These are phyloP conservation scores for Musa balbisiana DNA, from an alignment of 202 grass and related monocot species.

Conservation along the genomic window DNA sequence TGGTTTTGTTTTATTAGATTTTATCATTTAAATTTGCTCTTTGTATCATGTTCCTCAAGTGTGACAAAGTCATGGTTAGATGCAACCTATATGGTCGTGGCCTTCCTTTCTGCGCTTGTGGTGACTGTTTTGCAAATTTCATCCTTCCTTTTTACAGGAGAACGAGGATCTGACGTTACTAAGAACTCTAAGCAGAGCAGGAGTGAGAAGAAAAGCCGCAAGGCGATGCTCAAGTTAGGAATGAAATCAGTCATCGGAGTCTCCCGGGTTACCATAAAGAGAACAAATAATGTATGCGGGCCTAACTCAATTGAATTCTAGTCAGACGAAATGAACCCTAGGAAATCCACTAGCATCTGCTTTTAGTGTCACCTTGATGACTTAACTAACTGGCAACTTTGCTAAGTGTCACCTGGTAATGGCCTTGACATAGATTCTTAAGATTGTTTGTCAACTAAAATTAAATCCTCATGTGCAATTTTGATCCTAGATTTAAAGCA, in stretches of 20 bases:
- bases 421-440: not conserved
- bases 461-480: too few species aligned
- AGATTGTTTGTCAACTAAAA: not conserved
- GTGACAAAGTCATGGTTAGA: not conserved
- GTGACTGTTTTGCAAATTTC: not conserved
- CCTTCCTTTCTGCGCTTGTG: too few species aligned
- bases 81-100: too few species aligned
- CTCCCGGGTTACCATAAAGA: conserved; percentile 6
- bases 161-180: not conserved
- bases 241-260: conserved; percentile 9
- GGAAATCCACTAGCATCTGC: not conserved
- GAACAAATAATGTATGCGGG: not conserved
- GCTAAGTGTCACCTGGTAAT: too few species aligned
- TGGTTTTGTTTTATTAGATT: too few species aligned
- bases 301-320: not conserved
- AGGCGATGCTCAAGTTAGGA: conserved; percentile 11
- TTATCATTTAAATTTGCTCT: too few species aligned
- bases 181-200: conserved; percentile 5
- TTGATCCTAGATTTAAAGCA: too few species aligned
- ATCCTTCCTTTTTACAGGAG: not conserved
- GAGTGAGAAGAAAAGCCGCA: conserved; percentile 16
- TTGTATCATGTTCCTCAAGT: too few species aligned
- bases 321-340: not conserved
- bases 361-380: not conserved
- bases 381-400: not conserved